Evolutionary conservation across 2,329 filamentous ascomycete species (phyloP), one percentile per base, ranked within the genome.

Genomic region (Fusarium devonianum): DNA sequence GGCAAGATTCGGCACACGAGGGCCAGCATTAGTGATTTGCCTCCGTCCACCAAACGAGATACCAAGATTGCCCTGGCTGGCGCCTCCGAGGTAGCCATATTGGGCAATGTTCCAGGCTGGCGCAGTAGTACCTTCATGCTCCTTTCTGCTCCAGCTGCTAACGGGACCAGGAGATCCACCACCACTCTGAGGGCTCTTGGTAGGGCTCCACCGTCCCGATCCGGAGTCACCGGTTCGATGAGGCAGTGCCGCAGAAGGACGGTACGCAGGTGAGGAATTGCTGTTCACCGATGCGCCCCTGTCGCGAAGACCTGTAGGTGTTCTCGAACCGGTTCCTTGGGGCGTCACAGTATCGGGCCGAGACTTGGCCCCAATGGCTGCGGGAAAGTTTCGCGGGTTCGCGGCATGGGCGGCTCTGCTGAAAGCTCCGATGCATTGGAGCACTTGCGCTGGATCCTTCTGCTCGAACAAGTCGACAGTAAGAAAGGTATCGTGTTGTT

Each of bases 81-180:
- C 94, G 37, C 94, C 94, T 49, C 94, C 94, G 88, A 97, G 94
- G 73, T 97, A 99, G 7, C 94, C 92, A 69, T 99, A 99, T 69
- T 99, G 94, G 48, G 92, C 89, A 63, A 97, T 97, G 69, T 97
- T 99, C 94, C 94, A 99, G 2, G 94, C 94, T 0, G 94, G 94
- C 18, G 87, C 81, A 2, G 92, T 97, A 33, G 80, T 81, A 12
- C 83, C 84, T 71, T 97, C 89, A 62, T 97, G 90, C 45, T 83
- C 82, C 71, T 83, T 90, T 70, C 85, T 95, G 72, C 90, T 96
- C 94, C 94, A 97, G 72, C 86, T 95, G 68, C 89, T 96, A 54
- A 93, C 84, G 2, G 77, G 72, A 21, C 73, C 67, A 28, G 82
- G 78, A 40, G 85, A 80, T 49, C 76, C 71, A 11, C 79, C 71